phyloP scores from a whole-genome alignment of 2,329 filamentous ascomycete species.

The Colletotrichum shisoi region DNA sequence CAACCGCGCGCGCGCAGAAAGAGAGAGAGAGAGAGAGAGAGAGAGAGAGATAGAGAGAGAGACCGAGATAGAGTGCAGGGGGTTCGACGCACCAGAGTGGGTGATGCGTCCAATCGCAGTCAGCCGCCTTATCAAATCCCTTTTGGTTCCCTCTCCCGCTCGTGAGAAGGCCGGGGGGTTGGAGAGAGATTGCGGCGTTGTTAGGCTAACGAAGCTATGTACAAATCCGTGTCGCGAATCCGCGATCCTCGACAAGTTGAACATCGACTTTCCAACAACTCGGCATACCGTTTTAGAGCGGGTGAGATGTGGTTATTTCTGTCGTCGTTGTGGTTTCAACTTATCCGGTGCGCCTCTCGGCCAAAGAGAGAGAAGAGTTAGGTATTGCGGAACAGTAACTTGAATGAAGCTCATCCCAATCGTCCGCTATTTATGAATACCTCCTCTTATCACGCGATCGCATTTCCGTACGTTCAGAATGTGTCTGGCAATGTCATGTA shows the following conservation, averaged over 20 bases:
- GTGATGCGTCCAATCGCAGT: slow-evolving; percentile 27
- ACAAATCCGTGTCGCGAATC: neutral
- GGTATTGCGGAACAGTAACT: no score
- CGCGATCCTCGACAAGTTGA: neutral
- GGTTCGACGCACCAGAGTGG: slow-evolving; percentile 26
- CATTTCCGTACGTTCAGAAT: neutral
- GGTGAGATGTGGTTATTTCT: neutral
- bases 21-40: neutral
- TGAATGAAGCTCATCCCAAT: no score
- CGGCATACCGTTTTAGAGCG: neutral
- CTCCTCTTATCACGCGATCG: neutral
- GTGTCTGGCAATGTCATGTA: neutral
- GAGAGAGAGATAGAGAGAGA: neutral
- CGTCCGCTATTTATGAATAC: no score
- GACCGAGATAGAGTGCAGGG: neutral
- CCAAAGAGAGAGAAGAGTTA: no score
- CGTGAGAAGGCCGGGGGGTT: neutral
- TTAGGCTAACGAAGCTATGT: neutral
- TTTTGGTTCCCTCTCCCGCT: slow-evolving; percentile 5
- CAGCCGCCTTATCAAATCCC: slow-evolving; percentile 25
- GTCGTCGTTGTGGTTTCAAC: neutral
- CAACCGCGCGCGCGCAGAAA: no score
- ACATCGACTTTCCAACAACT: neutral
- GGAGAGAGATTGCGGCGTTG: neutral
- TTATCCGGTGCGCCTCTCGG: neutral